Evolutionary conservation across 164 flowering plant genomes (phyloP), one percentile per base, ranked within the genome.

Genomic region (Vitis rotundifolia): DNA sequence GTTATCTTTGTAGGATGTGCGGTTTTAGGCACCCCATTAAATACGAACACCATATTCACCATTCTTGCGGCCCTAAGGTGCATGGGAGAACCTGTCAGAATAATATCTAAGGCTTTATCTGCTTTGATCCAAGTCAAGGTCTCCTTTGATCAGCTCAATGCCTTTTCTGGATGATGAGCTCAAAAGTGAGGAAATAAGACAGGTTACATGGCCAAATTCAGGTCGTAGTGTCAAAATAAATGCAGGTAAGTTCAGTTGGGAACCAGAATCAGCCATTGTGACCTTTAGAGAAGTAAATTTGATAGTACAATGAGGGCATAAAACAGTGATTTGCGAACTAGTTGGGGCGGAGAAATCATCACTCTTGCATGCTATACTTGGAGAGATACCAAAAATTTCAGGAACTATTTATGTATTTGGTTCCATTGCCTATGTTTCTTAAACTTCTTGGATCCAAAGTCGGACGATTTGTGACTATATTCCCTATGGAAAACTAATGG

Each of bases 301-400:
- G 37, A 81, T 83, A 11, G 81, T 83, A 8, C 81, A 49, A 61
- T 11, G n/a, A 49, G 91, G 91, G 22, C 77, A 94, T 72, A 91
- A 88, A 72, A 49, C 88, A 66, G 97, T 97, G 13, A 74, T 94
- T 44, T 91, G 97, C 65, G 99, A 97, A 3, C 85, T 89, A 4
- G 97, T 94, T 72, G 99, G 99, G 16, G 80, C 94, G 2, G 97
- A 97, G 31, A 94, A 94, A 72, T 94, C 99, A 26, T 88, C 97
- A 7, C 81, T 94, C 0, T 57, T 94, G 22, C 69, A 68, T 77
- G 90, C 97, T 3, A 72, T 94, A 56, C 94, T 94, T 9, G 94
- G 94, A n/a, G 99, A 92, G 75, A 86, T 92, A 51, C 90, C 91
- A 0, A 88, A 84, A 71, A 31, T 79, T 12, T 80, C 91, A 57